These are phyloP conservation scores for Blepharisma stoltei DNA, from an alignment of 73 alveolate species.

Conservation along the genomic window DNA sequence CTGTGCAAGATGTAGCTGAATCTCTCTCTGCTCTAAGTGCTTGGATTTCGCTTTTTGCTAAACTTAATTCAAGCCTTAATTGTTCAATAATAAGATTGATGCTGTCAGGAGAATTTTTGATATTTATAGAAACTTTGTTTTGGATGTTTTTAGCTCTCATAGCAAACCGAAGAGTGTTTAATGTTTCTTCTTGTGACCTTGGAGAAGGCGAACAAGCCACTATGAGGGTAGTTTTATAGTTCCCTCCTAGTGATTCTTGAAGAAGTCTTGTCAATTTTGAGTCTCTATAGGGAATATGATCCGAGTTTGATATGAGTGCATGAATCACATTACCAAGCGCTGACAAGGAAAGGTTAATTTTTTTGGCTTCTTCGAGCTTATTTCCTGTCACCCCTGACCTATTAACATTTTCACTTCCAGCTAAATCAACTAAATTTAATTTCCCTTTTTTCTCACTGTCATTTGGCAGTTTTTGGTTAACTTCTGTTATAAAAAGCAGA, in stretches of 20 bases:
- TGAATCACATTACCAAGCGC: conserved; percentile 92
- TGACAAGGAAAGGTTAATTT: conserved; percentile 85
- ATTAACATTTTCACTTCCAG: conserved; percentile 95
- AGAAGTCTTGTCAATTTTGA: conserved; percentile 87
- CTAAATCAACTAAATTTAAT: conserved; percentile 92
- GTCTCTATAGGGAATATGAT: conserved; percentile 82
- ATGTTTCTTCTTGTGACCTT: conserved; percentile 78
- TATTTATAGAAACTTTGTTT: conserved; percentile 68
- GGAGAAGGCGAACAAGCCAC: conserved; percentile 91
- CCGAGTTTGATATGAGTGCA: conserved; percentile 73
- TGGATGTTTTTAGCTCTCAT: conserved; percentile 83
- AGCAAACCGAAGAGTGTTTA: conserved; percentile 84
- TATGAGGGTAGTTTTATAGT: conserved; percentile 83
- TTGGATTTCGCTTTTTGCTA: conserved; percentile 7
- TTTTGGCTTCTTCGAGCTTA: conserved; percentile 91
- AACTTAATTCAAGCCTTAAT: not conserved
- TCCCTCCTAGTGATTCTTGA: conserved; percentile 95
- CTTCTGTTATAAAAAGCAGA: conserved; percentile 81
- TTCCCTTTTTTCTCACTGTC: conserved; percentile 90
- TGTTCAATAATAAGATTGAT: not conserved
- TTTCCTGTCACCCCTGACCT: conserved; percentile 90
- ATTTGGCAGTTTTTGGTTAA: conserved; percentile 77
- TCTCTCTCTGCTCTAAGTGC: not conserved
- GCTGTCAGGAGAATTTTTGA: conserved; percentile 67
- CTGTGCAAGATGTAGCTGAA: too few relatives aligned